Base-by-base conservation (phyloP, 1,139 yeast species). In the Nakaseomyces bracarensis region DNA sequence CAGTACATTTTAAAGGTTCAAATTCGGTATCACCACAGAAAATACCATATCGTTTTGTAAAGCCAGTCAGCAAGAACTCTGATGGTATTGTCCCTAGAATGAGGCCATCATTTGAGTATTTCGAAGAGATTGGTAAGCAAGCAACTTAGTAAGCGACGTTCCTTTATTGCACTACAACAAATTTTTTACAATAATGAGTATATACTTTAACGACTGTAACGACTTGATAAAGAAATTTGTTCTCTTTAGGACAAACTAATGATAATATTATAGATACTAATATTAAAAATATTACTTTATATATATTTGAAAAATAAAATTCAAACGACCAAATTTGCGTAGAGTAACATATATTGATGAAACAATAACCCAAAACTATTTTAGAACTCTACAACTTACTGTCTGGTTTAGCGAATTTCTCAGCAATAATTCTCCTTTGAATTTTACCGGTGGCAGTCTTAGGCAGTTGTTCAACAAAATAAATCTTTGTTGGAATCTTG, bases 381-480 rank as follows among this genome's bases (percentile, higher is more conserved):
- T n/a, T n/a, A n/a, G n/a, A n/a, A n/a, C n/a, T n/a, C n/a, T n/a
- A 33, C n/a, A 33, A 21, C 18, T 33, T 46, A 14, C 38, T 38
- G 27, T 40, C 26, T 10, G 27, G 34, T 26, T 22, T 45, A 1
- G 65, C 63, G 48, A 71, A 70, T 14, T 59, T 58, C 27, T 60
- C 59, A 1, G 80, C 81, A 52, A 79, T 74, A 48, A 70, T 70
- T 46, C 82, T 65, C 52, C 85, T 67, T 59, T 79, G 83, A 42
- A 79, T 75, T 66, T 79, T 79, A 28, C 85, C 85, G 1, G 85
- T 79, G 2, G 85, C 80, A 2, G 83, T 77, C 67, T 79, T 79
- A 48, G 85, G 85, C 60, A 79, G 67, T 27, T 66, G 64, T 19
- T 76, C 72, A n/a, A 79, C 75, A 52, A 79, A 73, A 57, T 67